Percentiles rank a stretch among this genome's conserved stretches.
Conservation (phyloP, 2,329 filamentous ascomycete species). For the Ophiostoma triangulosporum region DNA sequence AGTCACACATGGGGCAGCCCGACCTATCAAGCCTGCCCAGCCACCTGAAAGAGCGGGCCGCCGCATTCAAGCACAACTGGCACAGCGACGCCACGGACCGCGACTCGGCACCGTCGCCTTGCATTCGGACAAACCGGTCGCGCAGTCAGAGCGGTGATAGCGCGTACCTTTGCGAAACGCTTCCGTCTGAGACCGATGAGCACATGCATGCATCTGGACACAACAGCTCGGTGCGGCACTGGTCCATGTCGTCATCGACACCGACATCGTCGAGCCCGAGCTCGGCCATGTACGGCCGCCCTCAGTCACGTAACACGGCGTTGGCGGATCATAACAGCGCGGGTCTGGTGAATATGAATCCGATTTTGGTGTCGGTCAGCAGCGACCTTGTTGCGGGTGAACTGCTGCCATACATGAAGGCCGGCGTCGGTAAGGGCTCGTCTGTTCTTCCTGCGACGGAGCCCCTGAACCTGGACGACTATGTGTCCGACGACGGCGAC, state of each 20-base stretch:
- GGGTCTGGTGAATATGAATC: not conserved
- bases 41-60: constrained; percentile 5
- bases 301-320: constrained; percentile 12
- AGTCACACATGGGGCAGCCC: constrained; percentile 1
- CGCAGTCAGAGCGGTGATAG: constrained; percentile 5
- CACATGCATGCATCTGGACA: not conserved
- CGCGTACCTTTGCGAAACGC: not conserved
- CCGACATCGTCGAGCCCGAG: constrained; percentile 10
- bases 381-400: too few species aligned
- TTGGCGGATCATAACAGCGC: constrained; percentile 8
- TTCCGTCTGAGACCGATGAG: not conserved
- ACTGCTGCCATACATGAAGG: not conserved
- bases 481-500: constrained; percentile 26
- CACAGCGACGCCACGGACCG: constrained; percentile 1
- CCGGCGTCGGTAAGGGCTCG: not conserved
- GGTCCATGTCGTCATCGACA: constrained; percentile 11
- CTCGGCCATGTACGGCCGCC: constrained; percentile 4
- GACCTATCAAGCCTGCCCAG: constrained; percentile 5
- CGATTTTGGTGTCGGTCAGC: too few species aligned
- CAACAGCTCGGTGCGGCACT: constrained; percentile 9
- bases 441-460: not conserved
- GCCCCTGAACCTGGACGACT: constrained; percentile 27
- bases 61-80: constrained; percentile 6
- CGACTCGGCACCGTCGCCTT: constrained; percentile 15
- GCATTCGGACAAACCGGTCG: constrained; percentile 11